Evolutionary conservation across 345 rosid genomes (phyloP), one percentile per base, ranked within the genome.

Genomic region (Gossypium arboreum): DNA sequence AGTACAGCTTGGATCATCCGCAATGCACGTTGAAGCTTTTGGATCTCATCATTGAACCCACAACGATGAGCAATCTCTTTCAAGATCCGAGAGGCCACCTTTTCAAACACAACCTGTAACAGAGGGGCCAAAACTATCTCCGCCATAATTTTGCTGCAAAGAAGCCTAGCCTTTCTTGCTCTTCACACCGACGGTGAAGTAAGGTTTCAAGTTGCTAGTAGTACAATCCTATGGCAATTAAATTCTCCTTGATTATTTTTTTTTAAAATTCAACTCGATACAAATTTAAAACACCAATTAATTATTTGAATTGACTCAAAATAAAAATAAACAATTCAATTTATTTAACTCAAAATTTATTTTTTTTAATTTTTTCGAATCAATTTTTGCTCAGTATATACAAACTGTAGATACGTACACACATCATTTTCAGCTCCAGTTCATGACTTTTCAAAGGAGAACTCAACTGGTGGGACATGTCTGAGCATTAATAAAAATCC

Each of bases 71-170:
- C 43, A 8, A 73, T n/a, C 41, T 77, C 50, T 43, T 24, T 56
- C n/a, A 56, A 9, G 2, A 72, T 2, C 2, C 58, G 73, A 51
- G 65, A 13, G 18, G 76, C 68, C 17, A 73, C 24, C 47, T 66
- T 73, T 5, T 78, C 80, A 24, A 77, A 72, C 13, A 72, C 34
- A 29, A 72, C 72, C 65, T 77, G 57, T 39, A 77, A 58, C 39
- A 72, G 39, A 24, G 80, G 72, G 15, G 55, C 58, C 44, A 76
- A 10, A 29, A 70, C 62, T 13, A 70, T 48, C 24, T 69, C 61
- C 2, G 74, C 69, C 79, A 76, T 68, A 17, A 5, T 58, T 12
- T 17, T 58, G 8, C 54, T 1, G 50, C 25, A 17, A 62, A 62
- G 67, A 58, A 22, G 7, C 24, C 63, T 29, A 29, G 6, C 39